Evolutionary conservation across 495 filamentous ascomycete genomes (phyloP), one percentile per base, ranked within the genome.

Genomic region (Penicillium salamii): DNA sequence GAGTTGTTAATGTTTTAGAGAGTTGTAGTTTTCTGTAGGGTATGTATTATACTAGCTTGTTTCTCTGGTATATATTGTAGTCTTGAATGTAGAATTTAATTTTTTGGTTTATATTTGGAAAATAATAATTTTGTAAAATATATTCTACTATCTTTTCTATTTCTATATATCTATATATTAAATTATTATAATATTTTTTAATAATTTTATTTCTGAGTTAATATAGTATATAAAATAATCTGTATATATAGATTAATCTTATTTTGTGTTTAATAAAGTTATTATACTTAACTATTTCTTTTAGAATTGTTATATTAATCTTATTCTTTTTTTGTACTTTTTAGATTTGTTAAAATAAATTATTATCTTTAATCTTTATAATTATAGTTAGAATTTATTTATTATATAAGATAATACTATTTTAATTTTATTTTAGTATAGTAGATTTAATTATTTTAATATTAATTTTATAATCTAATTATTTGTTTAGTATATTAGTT

Each of bases 1-100:
- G 44, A 2, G 33, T 0, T 18, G 17, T 50, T 13, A 46, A 47
- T 41, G 28, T 3, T 34, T 45, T 34, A 7, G 46, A 17, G 0
- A 52, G 37, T 26, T 58, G 36, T 15, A 64, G 44, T 13, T 62
- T 38, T 7, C 46, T 14, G 33, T 54, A 54, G 0, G n/a, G 39
- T 26, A 20, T 8, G n/a, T 54, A 12, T 45, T 24, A 18, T n/a
- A 7, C 28, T 44, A 17, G 26, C 28, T 54, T 49, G 33, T 49
- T 20, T 42, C 18, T 3, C 33, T 39, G 15, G 23, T 9, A 54
- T 0, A 13, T 54, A 18, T 50, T 18, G n/a, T 19, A 59, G 12
- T 52, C 21, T 12, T 33, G 32, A 11, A 58, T 50, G 24, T 61
- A 61, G 3, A 36, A 32, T 3, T 29, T 41, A 0, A 51, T 8